Conservation (phyloP, 2,329 filamentous ascomycete species). For the Cladorrhinum sp. region DNA sequence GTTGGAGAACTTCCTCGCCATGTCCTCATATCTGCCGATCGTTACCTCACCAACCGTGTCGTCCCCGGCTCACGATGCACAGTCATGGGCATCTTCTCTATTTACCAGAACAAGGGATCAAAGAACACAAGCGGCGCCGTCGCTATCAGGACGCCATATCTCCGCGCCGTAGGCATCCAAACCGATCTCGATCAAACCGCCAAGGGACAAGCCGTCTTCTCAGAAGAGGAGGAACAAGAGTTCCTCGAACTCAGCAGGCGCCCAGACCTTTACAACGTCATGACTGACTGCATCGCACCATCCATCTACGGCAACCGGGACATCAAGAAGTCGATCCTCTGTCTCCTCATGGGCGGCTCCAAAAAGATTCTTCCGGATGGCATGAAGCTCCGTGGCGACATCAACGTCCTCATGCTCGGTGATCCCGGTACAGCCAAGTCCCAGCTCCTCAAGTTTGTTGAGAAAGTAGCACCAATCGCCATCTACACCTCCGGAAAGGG, state of each 20-base stretch:
- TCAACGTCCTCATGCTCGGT: conserved; percentile 94
- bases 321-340: conserved; percentile 97
- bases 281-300: conserved; percentile 89
- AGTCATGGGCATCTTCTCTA: conserved; percentile 95
- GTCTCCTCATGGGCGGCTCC: conserved; percentile 86
- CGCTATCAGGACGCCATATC: conserved; percentile 91
- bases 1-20: conserved; percentile 94
- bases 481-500: conserved; percentile 99
- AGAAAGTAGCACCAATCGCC: conserved; percentile 92
- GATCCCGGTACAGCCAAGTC: conserved; percentile 98
- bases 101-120: conserved; percentile 88
- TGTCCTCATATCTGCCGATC: conserved; percentile 92
- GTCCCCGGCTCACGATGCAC: conserved; percentile 94
- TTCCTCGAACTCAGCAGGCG: conserved; percentile 87
- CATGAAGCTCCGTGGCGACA: conserved; percentile 96
- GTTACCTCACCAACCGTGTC: conserved; percentile 91
- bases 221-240: conserved; percentile 95
- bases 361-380: conserved; percentile 98
- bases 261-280: conserved; percentile 86
- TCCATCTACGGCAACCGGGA: conserved; percentile 95
- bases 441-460: conserved; percentile 93
- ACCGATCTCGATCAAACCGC: conserved; percentile 86
- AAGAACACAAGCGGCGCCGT: conserved; percentile 81
- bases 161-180: conserved; percentile 88
- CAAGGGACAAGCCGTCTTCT: conserved; percentile 80